phyloP scores from a whole-genome alignment of 495 filamentous ascomycete species.

The Symbiotaphrina buchneri region DNA sequence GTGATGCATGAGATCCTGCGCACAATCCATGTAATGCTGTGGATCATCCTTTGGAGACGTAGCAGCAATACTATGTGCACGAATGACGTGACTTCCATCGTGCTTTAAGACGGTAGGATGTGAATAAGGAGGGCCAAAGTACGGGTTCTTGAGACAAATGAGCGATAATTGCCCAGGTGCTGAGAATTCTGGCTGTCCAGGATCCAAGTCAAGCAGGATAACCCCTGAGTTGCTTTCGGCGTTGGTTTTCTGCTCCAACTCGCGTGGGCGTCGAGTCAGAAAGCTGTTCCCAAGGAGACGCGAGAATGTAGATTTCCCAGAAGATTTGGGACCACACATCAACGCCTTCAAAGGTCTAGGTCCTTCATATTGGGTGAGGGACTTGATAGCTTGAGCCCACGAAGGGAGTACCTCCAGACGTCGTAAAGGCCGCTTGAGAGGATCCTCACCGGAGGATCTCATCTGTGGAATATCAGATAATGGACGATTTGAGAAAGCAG shows the following conservation, averaged over 20 bases:
- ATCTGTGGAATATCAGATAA: slow-evolving; percentile 12
- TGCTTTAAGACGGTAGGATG: slow-evolving; percentile 27
- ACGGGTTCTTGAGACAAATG: slow-evolving; percentile 32
- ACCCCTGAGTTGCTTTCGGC: slow-evolving; percentile 21
- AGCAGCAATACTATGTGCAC: slow-evolving; percentile 52
- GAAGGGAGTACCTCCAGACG: slow-evolving; percentile 38
- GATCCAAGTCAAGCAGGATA: slow-evolving; percentile 59
- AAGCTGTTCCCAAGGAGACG: slow-evolving; percentile 55
- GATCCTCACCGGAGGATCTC: slow-evolving; percentile 22
- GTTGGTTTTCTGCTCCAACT: slow-evolving; percentile 11
- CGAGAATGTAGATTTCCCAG: slow-evolving; percentile 73
- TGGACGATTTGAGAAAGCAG: slow-evolving; percentile 1
- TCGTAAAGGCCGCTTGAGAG: slow-evolving; percentile 26
- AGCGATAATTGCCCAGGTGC: slow-evolving; percentile 60
- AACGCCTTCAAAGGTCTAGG: slow-evolving; percentile 24
- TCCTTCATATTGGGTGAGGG: slow-evolving; percentile 16
- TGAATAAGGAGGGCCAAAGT: slow-evolving; percentile 54
- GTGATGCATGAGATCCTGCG: slow-evolving; percentile 39
- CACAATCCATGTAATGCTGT: slow-evolving; percentile 43
- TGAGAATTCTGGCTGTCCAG: slow-evolving; percentile 64
- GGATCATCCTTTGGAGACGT: slow-evolving; percentile 47
- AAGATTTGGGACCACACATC: slow-evolving; percentile 58
- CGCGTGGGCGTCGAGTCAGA: slow-evolving; percentile 21
- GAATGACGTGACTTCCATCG: slow-evolving; percentile 20
- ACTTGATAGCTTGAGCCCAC: slow-evolving; percentile 31